Evolutionary conservation across 306 rosid species (phyloP).

Genomic region (Ochetophila trinervis): DNA sequence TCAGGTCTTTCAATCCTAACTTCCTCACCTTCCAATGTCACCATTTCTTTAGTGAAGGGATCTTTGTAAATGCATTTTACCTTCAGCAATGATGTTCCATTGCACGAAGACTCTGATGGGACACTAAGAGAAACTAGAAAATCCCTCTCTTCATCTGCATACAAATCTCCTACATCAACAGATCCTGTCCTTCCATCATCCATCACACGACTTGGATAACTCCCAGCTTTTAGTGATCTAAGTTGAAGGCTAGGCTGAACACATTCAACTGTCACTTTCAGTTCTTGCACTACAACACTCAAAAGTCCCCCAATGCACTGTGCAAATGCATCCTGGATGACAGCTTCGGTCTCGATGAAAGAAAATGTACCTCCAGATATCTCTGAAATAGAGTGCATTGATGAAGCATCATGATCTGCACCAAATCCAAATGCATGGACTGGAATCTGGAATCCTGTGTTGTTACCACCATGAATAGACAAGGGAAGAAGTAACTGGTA

Average conservation of each 20-base stretch:
- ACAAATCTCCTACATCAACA: slow-evolving; percentile 82
- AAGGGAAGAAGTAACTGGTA: slow-evolving; percentile 79
- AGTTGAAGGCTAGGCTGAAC: slow-evolving; percentile 42
- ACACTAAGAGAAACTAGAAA: slow-evolving; percentile 76
- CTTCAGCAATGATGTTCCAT: slow-evolving; percentile 63
- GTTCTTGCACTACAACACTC: slow-evolving; percentile 88
- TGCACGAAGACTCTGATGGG: slow-evolving; percentile 49
- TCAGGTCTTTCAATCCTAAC: slow-evolving; percentile 69
- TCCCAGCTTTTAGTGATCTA: slow-evolving; percentile 77
- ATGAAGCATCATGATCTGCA: slow-evolving; percentile 86
- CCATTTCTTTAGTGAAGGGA: slow-evolving; percentile 63
- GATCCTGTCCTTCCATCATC: slow-evolving; percentile 56
- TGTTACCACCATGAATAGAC: slow-evolving; percentile 55
- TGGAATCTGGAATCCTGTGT: slow-evolving; percentile 79
- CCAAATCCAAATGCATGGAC: slow-evolving; percentile 97
- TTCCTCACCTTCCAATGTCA: slow-evolving; percentile 58
- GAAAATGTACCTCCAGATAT: slow-evolving; percentile 96
- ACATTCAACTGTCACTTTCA: slow-evolving; percentile 79
- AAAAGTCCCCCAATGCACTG: slow-evolving; percentile 97
- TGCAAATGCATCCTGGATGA: slow-evolving; percentile 94
- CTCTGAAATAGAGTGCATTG: slow-evolving; percentile 95
- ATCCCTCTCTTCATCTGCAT: slow-evolving; percentile 97
- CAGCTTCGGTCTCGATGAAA: slow-evolving; percentile 90
- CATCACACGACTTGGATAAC: slow-evolving; percentile 64
- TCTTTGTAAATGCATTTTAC: slow-evolving; percentile 78